Base-by-base conservation (phyloP, 148 eudicot genomes). In the Chenopodium suecicum region DNA sequence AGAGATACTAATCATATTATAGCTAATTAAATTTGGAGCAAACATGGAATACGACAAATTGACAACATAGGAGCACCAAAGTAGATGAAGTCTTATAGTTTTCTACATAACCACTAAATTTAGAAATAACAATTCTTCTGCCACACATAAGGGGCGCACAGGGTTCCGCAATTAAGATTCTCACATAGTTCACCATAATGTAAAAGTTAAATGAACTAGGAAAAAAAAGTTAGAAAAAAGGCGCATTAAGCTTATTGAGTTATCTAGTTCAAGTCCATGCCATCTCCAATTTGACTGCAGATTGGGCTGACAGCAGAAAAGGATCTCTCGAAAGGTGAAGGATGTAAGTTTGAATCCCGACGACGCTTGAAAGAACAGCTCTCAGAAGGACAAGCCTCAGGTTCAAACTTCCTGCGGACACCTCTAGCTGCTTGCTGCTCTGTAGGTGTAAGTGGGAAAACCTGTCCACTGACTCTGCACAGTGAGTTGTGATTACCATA, bases 341-440 rank as follows among this genome's bases (percentile, higher is more conserved):
- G 93, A 79, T 90, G 92, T 47, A 86, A 77, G 41, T 88, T 87
- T 63, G 92, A 84, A 84, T 86, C 91, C 79, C 98, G 84, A 52
- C 90, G 90, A 78, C 99, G 98, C 98, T 95, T 95, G 83, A 89
- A 90, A 79, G 92, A 87, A 81, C 94, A 93, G 83, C 76, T 87
- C 48, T 95, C 98, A 48, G 88, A 58, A 69, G 91, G 82, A 75
- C 83, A 82, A 85, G 85, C 85, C 72, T 94, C 92, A 0, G 88
- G 87, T 77, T 92, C 99, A 71, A 95, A 83, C 92, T 95, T 95
- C 87, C 99, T 91, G 52, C 99, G 89, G 71, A 93, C 90, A 80
- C 99, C 99, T 86, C 88, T 89, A 79, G 94, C 99, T 19, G 99
- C 99, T 81, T 93, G 97, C 70, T 89, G 93, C 89, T 95, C 99